Evolutionary conservation across 2,329 filamentous ascomycete genomes (phyloP), one percentile per base, ranked within the genome.

Genomic region (Cladosporium sp.): DNA sequence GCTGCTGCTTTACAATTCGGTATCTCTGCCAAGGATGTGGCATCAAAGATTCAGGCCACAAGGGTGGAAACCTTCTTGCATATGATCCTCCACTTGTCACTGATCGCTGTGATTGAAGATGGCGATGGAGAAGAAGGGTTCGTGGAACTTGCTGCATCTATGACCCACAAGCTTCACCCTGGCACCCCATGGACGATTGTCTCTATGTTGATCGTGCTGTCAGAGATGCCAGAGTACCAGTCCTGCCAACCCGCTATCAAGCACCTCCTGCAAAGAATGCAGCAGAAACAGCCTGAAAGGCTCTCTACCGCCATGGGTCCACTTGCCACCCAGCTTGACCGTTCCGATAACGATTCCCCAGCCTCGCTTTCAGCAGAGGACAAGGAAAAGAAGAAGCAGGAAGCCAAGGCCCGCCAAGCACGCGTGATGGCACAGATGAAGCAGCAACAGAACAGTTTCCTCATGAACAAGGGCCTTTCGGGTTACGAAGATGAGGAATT

Each of bases 351-450:
- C 4, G 83, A 84, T 3, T 93, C 89, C 1, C 89, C 91, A n/a
- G 86, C 86, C 12, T 80, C 54, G 73, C 75, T 74, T 50, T 75
- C 78, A 3, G 61, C 70, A 5, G 81, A 77, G 32, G 84, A 87
- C 52, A 85, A 85, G 57, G 87, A 92, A 62, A 79, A 82, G 53
- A 95, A 92, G 74, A 98, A 96, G 76, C 86, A 87, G 68, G 88
- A 92, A 46, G 93, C 93, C 0, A 72, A 91, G 35, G 92, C 90
- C 59, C 83, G 93, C 18, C 91, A 97, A 68, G 91, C 91, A 2
- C 86, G 83, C 62, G 89, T 98, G 27, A 96, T 98, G 91, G 93
- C 91, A 1, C 90, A 96, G 64, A 96, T 98, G 70, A 93, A 97
- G 66, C 86, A 95, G 64, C 92, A 98, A 64, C 94, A 97, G 66